Conservation (phyloP, 78 protist species). For the Chrysochromulina tobinii region DNA sequence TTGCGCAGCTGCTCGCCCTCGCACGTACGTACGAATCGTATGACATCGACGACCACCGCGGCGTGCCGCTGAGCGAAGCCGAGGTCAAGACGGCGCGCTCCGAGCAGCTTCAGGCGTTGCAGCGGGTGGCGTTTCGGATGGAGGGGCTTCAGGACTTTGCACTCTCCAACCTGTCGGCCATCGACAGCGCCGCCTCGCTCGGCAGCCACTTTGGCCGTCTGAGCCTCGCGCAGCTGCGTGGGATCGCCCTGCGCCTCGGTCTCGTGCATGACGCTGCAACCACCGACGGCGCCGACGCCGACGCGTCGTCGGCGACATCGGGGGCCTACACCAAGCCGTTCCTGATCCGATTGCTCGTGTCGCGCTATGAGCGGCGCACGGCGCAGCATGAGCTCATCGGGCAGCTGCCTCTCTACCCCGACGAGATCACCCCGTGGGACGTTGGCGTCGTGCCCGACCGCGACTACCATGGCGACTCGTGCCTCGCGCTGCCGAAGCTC, state of each 20-base stretch:
- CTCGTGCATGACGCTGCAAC: neutral
- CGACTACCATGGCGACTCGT: neutral
- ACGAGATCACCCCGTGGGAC: conserved; percentile 42
- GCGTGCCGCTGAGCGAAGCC: conserved; percentile 61
- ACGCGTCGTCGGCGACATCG: no score
- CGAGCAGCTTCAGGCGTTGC: conserved; percentile 58
- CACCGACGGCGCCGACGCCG: neutral
- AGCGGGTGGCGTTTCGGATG: conserved; percentile 57
- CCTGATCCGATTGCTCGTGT: neutral
- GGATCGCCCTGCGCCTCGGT: neutral
- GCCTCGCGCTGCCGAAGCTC: conserved; percentile 58
- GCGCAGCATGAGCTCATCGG: conserved; percentile 62
- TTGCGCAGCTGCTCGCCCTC: conserved; percentile 50
- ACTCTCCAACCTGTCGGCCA: conserved; percentile 63
- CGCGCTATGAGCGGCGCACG: conserved; percentile 27
- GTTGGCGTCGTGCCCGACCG: conserved; percentile 38
- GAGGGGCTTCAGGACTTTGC: conserved; percentile 40
- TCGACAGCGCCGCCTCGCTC: conserved; percentile 7
- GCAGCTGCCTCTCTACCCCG: conserved; percentile 25
- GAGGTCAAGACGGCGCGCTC: conserved; percentile 61
- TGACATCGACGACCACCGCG: conserved; percentile 67
- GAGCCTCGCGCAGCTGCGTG: neutral
- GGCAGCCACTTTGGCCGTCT: neutral
- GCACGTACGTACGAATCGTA: conserved; percentile 59
- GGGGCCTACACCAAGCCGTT: neutral